Conservation (phyloP, 192 early-diverging fungal genomes). For the Backusella liffmaniae region DNA sequence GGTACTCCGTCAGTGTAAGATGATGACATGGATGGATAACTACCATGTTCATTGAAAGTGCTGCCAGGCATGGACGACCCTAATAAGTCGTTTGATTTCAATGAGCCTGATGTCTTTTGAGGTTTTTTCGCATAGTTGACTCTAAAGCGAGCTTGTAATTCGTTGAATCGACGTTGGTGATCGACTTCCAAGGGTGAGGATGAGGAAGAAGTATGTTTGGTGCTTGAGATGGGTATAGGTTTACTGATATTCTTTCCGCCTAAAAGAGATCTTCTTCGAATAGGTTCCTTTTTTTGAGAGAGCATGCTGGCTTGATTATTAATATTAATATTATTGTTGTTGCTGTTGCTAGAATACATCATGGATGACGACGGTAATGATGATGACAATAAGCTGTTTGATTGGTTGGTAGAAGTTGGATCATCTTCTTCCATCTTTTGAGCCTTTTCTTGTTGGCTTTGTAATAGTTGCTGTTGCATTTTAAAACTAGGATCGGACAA, state of each 20-base stretch:
- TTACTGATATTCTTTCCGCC: slow-evolving; percentile 8
- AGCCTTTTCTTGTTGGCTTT: slow-evolving; percentile 14
- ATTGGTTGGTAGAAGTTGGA: neutral
- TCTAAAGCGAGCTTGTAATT: slow-evolving; percentile 34
- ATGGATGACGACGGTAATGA: neutral
- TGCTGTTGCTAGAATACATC: neutral
- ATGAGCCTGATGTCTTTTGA: slow-evolving; percentile 2
- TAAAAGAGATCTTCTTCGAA: neutral
- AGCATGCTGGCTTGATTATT: neutral
- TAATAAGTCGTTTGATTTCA: neutral
- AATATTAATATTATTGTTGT: neutral
- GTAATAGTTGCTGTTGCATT: slow-evolving; percentile 20
- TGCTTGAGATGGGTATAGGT: slow-evolving; percentile 10
- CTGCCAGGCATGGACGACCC: neutral
- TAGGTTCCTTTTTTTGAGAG: neutral
- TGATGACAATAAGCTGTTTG: neutral
- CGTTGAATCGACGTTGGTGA: slow-evolving; percentile 31
- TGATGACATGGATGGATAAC: neutral
- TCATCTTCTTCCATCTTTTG: slow-evolving; percentile 11
- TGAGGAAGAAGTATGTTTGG: neutral
- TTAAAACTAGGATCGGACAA: slow-evolving; percentile 24
- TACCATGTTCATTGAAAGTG: neutral
- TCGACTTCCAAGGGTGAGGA: slow-evolving; percentile 22
- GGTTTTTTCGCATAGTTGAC: slow-evolving; percentile 26
- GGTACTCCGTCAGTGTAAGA: neutral